These are phyloP conservation scores for Eucalyptus erythrocorys DNA, from an alignment of 345 rosid species.

Conservation along the genomic window DNA sequence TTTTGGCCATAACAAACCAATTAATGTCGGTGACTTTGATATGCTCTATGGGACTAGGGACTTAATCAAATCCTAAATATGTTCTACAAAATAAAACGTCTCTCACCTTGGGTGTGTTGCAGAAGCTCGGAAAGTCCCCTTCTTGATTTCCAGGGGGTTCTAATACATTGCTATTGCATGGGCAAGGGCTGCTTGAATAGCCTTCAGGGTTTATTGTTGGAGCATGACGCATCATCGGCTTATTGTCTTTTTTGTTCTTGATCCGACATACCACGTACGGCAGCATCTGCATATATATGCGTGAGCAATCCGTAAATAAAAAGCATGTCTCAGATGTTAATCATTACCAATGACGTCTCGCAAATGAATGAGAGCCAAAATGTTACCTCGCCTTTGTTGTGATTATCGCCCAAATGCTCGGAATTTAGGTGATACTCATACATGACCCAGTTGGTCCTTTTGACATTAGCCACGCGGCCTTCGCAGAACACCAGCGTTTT, in stretches of 20 bases:
- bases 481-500: conserved; percentile 22
- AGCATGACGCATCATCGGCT: background rate
- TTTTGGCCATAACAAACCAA: background rate
- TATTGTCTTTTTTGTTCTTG: background rate
- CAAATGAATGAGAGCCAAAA: background rate
- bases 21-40: background rate
- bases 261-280: background rate
- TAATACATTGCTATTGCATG: background rate
- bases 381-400: background rate
- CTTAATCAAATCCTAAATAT: background rate
- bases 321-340: background rate
- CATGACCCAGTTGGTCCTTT: conserved; percentile 20
- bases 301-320: background rate
- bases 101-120: background rate
- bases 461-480: background rate
- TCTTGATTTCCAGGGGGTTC: background rate
- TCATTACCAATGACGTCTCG: background rate
- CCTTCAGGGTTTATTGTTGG: background rate
- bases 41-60: background rate
- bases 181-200: background rate
- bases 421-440: conserved; percentile 15
- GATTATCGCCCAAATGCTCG: background rate
- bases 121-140: background rate
- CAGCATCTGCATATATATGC: background rate
- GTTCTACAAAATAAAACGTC: background rate